Evolutionary conservation across 2,329 filamentous ascomycete species (phyloP), one percentile per base, ranked within the genome.

Genomic region (Diaporthe capsici): DNA sequence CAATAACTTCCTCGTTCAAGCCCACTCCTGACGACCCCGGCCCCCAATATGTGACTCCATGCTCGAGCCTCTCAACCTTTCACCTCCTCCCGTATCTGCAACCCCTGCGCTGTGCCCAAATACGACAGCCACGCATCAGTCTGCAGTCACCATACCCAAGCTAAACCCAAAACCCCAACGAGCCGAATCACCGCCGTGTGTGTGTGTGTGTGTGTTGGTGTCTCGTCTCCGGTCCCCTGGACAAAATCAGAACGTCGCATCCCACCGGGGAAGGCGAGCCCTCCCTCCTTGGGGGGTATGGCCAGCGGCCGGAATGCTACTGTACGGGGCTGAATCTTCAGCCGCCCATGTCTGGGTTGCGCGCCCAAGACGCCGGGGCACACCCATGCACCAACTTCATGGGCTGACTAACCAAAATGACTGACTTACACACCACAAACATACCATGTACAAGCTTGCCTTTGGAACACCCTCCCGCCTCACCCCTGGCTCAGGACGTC

Each of bases 281-380:
- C 12, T 7, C 37, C 6, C 31, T 5, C 34, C 31, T 22, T 39
- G n/a, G 65, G 34, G 28, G 31, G 4, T 12, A 25, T 13, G 51
- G 51, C 22, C 28, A 31, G 28, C 25, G n/a, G 22, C 47, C 65
- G 47, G 65, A 68, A 68, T 70, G 47, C 65, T 42, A 70, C 65
- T 13, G 49, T 70, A 31, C 37, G 34, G 49, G 49, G 65, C 65
- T 70, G 65, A 70, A 55, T 53, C 25, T 53, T 68, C 31, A 68
- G 65, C 65, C 47, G 65, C 65, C 47, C 31, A 67, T 67, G 25
- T n/a, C n/a, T 25, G 37, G 42, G n/a, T 25, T 42, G 34, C n/a
- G 58, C 13, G 37, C 15, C 37, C 34, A 60, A 47, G 13, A 34
- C 37, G 47, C 47, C 47, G 31, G 65, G 65, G 65, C 65, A 53